These are phyloP conservation scores for Phytophthora ramorum DNA, from an alignment of 352 stramenopile species.

Conservation along the genomic window DNA sequence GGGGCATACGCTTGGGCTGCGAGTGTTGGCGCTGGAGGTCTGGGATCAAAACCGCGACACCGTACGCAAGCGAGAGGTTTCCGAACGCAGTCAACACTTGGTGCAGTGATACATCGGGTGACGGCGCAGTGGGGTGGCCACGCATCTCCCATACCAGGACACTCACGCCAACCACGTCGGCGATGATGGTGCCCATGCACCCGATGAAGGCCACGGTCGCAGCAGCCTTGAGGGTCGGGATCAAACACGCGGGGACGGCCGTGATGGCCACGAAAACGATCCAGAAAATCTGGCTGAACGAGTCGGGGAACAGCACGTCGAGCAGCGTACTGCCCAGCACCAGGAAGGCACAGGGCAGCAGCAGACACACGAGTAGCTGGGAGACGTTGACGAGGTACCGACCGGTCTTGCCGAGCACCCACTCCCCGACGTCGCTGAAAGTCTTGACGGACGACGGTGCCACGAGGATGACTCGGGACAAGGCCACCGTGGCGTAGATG, in stretches of 20 bases:
- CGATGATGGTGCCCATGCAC: slow-evolving; percentile 41
- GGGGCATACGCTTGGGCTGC: slow-evolving; percentile 53
- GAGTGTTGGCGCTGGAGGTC: slow-evolving; percentile 52
- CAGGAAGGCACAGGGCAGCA: slow-evolving; percentile 51
- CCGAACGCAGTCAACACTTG: slow-evolving; percentile 42
- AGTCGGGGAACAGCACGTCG: slow-evolving; percentile 56
- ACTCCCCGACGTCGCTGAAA: slow-evolving; percentile 49
- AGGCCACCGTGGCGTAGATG: slow-evolving; percentile 54
- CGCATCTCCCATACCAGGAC: slow-evolving; percentile 42
- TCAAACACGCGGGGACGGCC: slow-evolving; percentile 38
- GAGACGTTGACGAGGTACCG: slow-evolving; percentile 42
- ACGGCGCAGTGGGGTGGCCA: slow-evolving; percentile 31
- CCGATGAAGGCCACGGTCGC: slow-evolving; percentile 36
- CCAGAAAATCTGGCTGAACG: slow-evolving; percentile 53
- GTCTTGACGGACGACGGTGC: slow-evolving; percentile 43
- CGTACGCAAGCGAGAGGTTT: slow-evolving; percentile 48
- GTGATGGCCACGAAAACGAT: slow-evolving; percentile 50
- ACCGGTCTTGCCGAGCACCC: slow-evolving; percentile 42
- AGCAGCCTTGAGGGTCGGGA: slow-evolving; percentile 39
- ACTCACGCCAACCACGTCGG: slow-evolving; percentile 37
- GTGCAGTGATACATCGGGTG: slow-evolving; percentile 40
- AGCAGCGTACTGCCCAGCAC: slow-evolving; percentile 59
- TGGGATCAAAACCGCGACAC: slow-evolving; percentile 39
- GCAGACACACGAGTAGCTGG: slow-evolving; percentile 45
- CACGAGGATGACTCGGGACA: slow-evolving; percentile 43